Percentiles rank a stretch among this genome's conserved stretches.
Evolutionary conservation across 1,284 basidiomycete genomes (phyloP).

Genomic region (Golubevia sp.): DNA sequence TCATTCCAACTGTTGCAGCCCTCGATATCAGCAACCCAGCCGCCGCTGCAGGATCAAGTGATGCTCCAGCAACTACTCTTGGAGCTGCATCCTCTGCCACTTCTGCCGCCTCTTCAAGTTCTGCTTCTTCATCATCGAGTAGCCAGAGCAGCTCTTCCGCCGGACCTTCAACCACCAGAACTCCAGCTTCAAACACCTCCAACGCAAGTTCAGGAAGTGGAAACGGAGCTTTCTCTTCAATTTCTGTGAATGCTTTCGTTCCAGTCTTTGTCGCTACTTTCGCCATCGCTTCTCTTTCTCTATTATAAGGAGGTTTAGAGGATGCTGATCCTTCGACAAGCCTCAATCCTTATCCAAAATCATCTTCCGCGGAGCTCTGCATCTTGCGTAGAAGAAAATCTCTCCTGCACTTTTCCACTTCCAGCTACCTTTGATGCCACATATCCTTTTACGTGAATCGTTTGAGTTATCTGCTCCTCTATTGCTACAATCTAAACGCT

Average conservation of each 20-base stretch:
- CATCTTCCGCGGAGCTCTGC: too few relatives aligned
- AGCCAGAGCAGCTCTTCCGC: too few relatives aligned
- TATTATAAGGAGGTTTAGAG: not conserved
- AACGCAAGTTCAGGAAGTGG: not conserved
- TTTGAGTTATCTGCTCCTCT: too few relatives aligned
- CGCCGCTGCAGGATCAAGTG: conserved; percentile 16
- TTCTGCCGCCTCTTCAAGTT: not conserved
- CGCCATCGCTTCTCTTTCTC: not conserved
- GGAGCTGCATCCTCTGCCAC: not conserved
- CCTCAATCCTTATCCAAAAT: too few relatives aligned
- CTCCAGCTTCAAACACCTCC: not conserved
- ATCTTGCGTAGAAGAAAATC: too few relatives aligned
- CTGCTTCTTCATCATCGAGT: not conserved
- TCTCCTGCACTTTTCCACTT: too few relatives aligned
- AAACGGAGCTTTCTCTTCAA: not conserved
- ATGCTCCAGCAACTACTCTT: conserved; percentile 19
- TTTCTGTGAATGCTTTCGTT: not conserved
- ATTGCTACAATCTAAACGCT: too few relatives aligned
- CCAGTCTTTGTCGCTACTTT: not conserved
- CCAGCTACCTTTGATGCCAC: too few relatives aligned
- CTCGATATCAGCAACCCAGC: conserved; percentile 31
- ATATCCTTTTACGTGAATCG: too few relatives aligned
- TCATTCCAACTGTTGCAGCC: conserved; percentile 22
- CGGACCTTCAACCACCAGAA: not conserved
- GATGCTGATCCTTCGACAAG: too few relatives aligned